phyloP scores from a whole-genome alignment of 2,329 filamentous ascomycete species.

The Periconia macrospinosa region DNA sequence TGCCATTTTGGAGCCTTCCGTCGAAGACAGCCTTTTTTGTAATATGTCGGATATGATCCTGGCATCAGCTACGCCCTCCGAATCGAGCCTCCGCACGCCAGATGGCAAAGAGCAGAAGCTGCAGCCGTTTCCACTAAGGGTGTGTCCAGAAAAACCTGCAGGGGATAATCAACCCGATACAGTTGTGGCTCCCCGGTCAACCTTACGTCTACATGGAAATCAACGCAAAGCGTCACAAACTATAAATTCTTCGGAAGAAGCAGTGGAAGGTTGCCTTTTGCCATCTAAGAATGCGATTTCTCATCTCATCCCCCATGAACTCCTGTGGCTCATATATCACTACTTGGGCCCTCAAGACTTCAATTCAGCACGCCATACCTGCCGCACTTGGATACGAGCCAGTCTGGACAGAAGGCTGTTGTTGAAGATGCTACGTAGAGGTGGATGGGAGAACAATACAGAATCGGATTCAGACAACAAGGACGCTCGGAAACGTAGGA shows the following conservation, averaged over 20 bases:
- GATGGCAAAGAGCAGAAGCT: constrained; percentile 9
- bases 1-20: constrained; percentile 25
- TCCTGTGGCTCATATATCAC: constrained; percentile 52
- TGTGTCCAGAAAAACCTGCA: neutral
- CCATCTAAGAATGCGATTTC: neutral
- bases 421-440: constrained; percentile 56
- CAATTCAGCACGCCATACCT: constrained; percentile 63
- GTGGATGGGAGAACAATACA: constrained; percentile 53
- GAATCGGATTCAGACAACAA: constrained; percentile 9
- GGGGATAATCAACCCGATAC: neutral
- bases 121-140: neutral
- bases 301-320: constrained; percentile 36
- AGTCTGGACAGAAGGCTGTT: constrained; percentile 58
- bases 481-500: neutral
- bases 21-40: constrained; percentile 18
- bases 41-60: constrained; percentile 32
- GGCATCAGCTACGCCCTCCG: neutral
- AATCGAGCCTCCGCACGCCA: constrained; percentile 10
- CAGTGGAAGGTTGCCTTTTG: constrained; percentile 23
- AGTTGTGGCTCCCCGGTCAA: constrained; percentile 3
- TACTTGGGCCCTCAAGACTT: constrained; percentile 56
- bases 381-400: constrained; percentile 61
- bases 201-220: constrained; percentile 16
- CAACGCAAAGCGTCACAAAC: constrained; percentile 30
- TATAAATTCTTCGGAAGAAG: constrained; percentile 14